A percentile compares a stretch with the other conserved stretches of the same genome.
Conservation (phyloP, 371 early-diverging fungal species). For the Zancudomyces culisetae region DNA sequence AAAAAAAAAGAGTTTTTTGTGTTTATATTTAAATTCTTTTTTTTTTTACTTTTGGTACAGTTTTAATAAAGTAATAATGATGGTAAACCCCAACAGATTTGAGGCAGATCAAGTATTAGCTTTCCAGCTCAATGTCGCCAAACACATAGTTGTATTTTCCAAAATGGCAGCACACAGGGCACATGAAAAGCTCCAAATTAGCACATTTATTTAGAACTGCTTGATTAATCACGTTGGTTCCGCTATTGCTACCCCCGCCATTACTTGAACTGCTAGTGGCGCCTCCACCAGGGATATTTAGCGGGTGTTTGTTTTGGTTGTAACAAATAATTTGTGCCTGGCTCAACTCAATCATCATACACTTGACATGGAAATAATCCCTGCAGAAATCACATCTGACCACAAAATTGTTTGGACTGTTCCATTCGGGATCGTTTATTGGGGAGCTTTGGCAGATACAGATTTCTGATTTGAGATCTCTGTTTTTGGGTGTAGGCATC, state of each 20-base stretch:
- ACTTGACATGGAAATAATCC: constrained; percentile 35
- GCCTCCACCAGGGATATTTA: constrained; percentile 8
- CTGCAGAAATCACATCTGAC: constrained; percentile 37
- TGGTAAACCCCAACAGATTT: not conserved
- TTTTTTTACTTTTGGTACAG: not conserved
- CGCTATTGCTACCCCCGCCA: constrained; percentile 2
- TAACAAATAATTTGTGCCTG: constrained; percentile 9
- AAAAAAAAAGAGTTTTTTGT: not conserved
- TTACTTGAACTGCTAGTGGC: not conserved
- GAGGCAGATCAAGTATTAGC: constrained; percentile 1
- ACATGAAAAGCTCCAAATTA: constrained; percentile 8
- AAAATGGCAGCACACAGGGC: constrained; percentile 14
- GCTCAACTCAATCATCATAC: constrained; percentile 19
- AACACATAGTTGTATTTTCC: constrained; percentile 7
- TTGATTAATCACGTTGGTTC: not conserved
- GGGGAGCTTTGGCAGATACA: constrained; percentile 11
- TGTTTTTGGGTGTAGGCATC: constrained; percentile 9
- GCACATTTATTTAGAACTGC: not conserved
- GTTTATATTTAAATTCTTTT: not conserved
- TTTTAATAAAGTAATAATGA: not conserved
- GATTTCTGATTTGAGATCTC: constrained; percentile 22
- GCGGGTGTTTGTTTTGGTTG: constrained; percentile 11
- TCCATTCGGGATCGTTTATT: constrained; percentile 6
- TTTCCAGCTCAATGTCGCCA: constrained; percentile 12
- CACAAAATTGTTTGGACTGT: constrained; percentile 20